Base-by-base conservation (phyloP, 2,329 filamentous ascomycete genomes). In the Trichoderma sp. region DNA sequence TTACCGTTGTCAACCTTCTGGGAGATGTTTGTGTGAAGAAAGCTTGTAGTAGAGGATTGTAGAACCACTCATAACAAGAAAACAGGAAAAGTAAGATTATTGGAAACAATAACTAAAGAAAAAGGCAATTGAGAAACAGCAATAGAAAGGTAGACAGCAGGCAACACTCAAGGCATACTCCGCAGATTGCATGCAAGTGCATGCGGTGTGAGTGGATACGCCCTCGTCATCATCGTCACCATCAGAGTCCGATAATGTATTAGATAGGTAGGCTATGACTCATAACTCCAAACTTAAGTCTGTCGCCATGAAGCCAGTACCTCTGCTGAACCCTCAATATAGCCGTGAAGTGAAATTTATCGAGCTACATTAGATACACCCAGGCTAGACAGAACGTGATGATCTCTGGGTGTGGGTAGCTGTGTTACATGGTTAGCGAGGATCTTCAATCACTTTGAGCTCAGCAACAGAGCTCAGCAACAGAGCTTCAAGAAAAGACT, bases 1-100 rank as follows among this genome's bases (percentile, higher is more conserved):
- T n/a, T 43, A 43, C 3, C 39, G 39, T 43, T 43, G 39, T 43
- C 0, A 9, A 15, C 7, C 7, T 6, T 43, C 9, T 43, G 7
- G 15, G 3, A 43, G 39, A 43, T 43, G 7, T n/a, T 18, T 43
- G 18, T 4, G 39, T n/a, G 18, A 43, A 43, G 39, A 18, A 6
- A 39, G 14, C 36, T 39, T 39, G 36, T 18, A 0, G 36, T 39
- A 43, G 36, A 43, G 18, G 39, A 43, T 2, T n/a, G 1, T 9
- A n/a, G 39, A 43, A 43, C 9, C 39, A 43, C 18, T 43, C 7
- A 4, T n/a, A 43, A 43, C 36, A 8, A 18, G 36, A 43, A 43
- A 18, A 18, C 0, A 43, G 3, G 1, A 43, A 9, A n/a, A 4
- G 15, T 3, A 18, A 4, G 7, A 4, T 4, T n/a, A 0, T n/a